phyloP scores from a whole-genome alignment of 225 moss, liverwort and hornwort species.

The Sphagnum tenellum region DNA sequence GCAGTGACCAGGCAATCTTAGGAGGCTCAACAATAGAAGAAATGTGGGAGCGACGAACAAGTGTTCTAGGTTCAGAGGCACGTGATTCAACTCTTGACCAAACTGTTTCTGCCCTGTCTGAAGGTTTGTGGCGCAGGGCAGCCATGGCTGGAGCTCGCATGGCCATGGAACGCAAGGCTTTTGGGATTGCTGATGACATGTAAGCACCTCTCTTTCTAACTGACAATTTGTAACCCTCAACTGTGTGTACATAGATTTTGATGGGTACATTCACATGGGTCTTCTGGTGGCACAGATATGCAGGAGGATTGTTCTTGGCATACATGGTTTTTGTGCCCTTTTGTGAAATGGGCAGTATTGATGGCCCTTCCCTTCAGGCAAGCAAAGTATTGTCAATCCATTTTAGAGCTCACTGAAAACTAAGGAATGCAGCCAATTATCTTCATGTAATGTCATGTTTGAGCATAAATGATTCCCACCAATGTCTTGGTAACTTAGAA shows the following conservation, averaged over 20 bases:
- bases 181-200: slow-evolving; percentile 95
- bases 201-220: slow-evolving; percentile 6
- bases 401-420: no score
- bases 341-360: slow-evolving; percentile 72
- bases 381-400: slow-evolving; percentile 3
- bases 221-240: not conserved
- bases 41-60: slow-evolving; percentile 56
- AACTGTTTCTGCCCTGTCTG: slow-evolving; percentile 62
- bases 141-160: slow-evolving; percentile 66
- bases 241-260: not conserved
- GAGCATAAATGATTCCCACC: no score
- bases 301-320: slow-evolving; percentile 83
- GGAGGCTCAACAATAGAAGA: slow-evolving; percentile 50
- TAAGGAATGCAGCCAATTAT: no score
- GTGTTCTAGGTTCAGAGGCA: slow-evolving; percentile 46
- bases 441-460: no score
- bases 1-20: slow-evolving; percentile 54
- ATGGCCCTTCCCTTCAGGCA: slow-evolving; percentile 86
- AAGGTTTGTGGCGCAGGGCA: slow-evolving; percentile 84
- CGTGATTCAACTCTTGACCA: slow-evolving; percentile 59
- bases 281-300: slow-evolving; percentile 88
- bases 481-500: no score
- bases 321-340: slow-evolving; percentile 88
- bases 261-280: slow-evolving; percentile 24
- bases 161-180: slow-evolving; percentile 47